Base-by-base conservation (phyloP, 768 basidiomycete genomes). In the Xerocomellus intermedius region DNA sequence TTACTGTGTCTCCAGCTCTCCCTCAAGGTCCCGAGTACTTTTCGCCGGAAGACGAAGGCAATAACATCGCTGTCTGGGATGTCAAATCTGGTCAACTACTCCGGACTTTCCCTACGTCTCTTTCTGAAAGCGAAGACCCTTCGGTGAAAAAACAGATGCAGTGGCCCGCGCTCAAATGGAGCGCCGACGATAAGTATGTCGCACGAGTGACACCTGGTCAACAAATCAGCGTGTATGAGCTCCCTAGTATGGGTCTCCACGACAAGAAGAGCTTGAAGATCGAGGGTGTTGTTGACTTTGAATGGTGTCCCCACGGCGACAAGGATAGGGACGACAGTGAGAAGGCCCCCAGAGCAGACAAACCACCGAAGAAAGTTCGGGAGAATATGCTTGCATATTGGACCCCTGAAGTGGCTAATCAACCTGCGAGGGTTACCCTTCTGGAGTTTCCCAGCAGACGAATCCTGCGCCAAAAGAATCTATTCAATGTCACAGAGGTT, bases 121-220 rank as follows among this genome's bases (percentile, higher is more conserved):
- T 73, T 42, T 74, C 75, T 42, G 86, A 86, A 51, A 81, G 76
- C 58, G 89, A 87, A 26, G 76, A 80, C 22, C 67, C 76, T 33
- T 74, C 78, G 1, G 69, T 71, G 54, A 91, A 89, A 74, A 92
- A 91, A 66, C 89, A 88, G 68, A 87, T 92, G 83, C 85, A 84
- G 61, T 98, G 96, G 95, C 97, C 97, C 3, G 85, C 87, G 21
- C 77, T 99, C 60, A 98, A 97, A 77, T 99, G 96, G 95, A 95
- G 92, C 56, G 84, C 92, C 1, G 96, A 98, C 72, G 97, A 98
- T 73, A 89, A 92, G 72, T 98, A 84, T 71, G 90, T 94, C 60
- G 97, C 88, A 24, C 85, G 95, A 32, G 81, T 93, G 55, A 91
- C 91, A 28, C 85, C 90, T 36, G 93, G 93, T 14, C 86, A 90